Percentiles rank a stretch among this genome's conserved stretches.
Conservation (phyloP, 2,329 filamentous ascomycete genomes). For the Cytospora piceicola region DNA sequence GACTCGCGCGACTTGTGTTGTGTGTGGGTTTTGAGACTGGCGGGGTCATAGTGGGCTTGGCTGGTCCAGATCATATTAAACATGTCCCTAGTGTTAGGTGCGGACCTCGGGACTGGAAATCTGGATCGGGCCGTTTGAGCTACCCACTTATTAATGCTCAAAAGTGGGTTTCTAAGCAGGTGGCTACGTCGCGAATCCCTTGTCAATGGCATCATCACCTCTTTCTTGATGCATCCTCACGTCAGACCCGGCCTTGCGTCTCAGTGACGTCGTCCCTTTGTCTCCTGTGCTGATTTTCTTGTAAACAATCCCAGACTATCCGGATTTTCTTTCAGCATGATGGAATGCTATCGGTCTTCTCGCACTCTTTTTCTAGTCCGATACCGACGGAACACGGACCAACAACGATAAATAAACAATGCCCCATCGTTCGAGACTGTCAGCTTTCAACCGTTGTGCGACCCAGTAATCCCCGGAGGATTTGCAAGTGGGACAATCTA, state of each 20-base stretch:
- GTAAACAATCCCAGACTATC: neutral
- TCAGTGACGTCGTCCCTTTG: neutral
- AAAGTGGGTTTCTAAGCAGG: neutral
- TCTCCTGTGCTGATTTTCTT: neutral
- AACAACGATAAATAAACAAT: neutral
- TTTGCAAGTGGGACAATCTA: neutral
- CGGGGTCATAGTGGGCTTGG: neutral
- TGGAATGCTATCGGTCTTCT: neutral
- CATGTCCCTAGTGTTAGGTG: neutral
- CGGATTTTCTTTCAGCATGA: neutral
- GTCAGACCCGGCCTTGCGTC: neutral
- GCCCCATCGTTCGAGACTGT: neutral
- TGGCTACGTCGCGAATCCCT: neutral
- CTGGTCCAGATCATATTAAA: no score
- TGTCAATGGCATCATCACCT: neutral
- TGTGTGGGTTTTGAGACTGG: no score
- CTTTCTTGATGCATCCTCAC: neutral
- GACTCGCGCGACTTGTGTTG: no score
- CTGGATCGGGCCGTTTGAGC: neutral
- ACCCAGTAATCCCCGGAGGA: neutral
- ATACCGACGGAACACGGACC: neutral
- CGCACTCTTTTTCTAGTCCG: neutral
- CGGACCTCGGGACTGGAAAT: neutral
- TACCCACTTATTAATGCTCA: neutral
- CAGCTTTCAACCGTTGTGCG: neutral